Evolutionary conservation across 108 stramenopile genomes (phyloP).

Genomic region (Seminavis robusta): DNA sequence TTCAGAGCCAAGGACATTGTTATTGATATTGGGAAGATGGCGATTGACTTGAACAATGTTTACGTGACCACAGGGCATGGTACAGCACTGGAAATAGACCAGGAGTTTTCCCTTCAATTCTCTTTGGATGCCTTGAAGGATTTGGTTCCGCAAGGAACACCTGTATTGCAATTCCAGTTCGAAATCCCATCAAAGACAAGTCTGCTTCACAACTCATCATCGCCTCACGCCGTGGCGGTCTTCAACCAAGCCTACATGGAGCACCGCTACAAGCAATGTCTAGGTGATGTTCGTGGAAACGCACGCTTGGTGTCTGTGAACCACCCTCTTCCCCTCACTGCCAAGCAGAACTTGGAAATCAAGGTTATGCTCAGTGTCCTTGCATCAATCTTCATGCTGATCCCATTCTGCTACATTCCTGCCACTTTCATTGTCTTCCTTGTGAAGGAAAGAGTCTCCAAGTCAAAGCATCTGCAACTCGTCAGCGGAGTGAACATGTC

Average conservation of each 20-base stretch:
- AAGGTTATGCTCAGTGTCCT: constrained; percentile 31
- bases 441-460: constrained; percentile 32
- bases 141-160: too few species aligned
- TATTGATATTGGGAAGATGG: too few species aligned
- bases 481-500: constrained; percentile 31
- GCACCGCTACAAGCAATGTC: constrained; percentile 15
- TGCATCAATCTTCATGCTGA: constrained; percentile 39
- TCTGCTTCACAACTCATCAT: constrained; percentile 38
- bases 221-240: constrained; percentile 27
- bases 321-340: constrained; percentile 40
- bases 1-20: too few species aligned
- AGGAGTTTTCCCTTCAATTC: too few species aligned
- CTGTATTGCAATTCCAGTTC: too few species aligned
- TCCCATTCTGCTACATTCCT: constrained; percentile 47
- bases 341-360: constrained; percentile 20
- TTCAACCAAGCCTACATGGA: constrained; percentile 21
- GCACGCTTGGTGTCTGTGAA: constrained; percentile 18
- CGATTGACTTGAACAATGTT: too few species aligned
- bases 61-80: too few species aligned
- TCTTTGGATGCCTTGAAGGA: too few species aligned
- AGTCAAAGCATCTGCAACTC: constrained; percentile 43
- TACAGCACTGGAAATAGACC: too few species aligned
- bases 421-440: constrained; percentile 38
- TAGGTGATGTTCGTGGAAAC: neutral
- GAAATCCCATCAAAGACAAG: constrained; percentile 10